Conservation (phyloP, 305 asterid species). For the Caryopteris hybrid region DNA sequence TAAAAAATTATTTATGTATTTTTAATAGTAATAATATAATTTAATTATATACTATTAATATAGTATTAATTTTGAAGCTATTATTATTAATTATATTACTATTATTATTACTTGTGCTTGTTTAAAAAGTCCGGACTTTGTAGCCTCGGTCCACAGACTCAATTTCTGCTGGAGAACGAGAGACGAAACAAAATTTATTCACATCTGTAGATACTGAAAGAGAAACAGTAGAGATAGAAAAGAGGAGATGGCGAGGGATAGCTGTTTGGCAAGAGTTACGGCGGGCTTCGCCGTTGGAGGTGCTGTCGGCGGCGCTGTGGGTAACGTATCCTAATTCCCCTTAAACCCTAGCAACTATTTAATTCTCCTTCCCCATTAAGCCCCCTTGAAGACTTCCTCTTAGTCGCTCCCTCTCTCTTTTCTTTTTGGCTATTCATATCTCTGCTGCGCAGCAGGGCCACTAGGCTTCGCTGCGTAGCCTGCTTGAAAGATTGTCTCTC, state of each 20-base stretch:
- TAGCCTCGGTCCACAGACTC: neutral
- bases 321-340: slow-evolving; percentile 24
- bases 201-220: neutral
- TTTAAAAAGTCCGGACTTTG: neutral
- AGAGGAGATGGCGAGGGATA: slow-evolving; percentile 67
- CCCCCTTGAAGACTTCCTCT: neutral
- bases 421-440: neutral
- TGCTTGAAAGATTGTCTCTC: neutral
- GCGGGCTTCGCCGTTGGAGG: slow-evolving; percentile 79
- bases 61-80: no score
- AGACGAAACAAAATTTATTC: neutral
- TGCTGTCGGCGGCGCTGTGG: slow-evolving; percentile 75
- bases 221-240: neutral
- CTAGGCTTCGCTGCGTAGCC: neutral
- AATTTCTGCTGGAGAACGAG: neutral
- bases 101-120: neutral
- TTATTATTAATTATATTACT: no score
- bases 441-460: neutral
- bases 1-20: no score
- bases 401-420: neutral
- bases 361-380: neutral
- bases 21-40: no score
- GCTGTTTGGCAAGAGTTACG: slow-evolving; percentile 57
- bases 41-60: no score
- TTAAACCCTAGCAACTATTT: slow-evolving; percentile 27